Evolutionary conservation across 2,329 filamentous ascomycete species (phyloP), one percentile per base, ranked within the genome.

Genomic region (Botryotinia globosa): DNA sequence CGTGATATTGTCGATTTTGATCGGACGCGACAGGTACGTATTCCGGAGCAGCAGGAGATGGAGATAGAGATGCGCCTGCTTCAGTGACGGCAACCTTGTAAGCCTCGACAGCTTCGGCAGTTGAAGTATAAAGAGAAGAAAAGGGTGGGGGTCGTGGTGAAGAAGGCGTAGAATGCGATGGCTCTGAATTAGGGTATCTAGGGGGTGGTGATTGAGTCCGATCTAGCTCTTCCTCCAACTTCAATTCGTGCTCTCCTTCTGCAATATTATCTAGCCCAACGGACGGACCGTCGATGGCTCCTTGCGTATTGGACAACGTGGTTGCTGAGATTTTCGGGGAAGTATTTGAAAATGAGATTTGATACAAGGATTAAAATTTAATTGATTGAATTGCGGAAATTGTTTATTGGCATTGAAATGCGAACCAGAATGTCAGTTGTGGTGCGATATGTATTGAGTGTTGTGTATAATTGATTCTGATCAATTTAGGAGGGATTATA

Each of bases 1-100:
- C 64, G 39, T 76, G 74, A 44, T 75, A 44, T 71, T 73, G 67
- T 39, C 74, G 73, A 22, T 34, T 25, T 44, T 83, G 82, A 73
- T 81, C 81, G 14, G 83, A 79, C 62, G 82, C 81, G 69, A 82
- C 78, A 32, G 84, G 82, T 74, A 85, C 84, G 83, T 90, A 90
- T 37, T 87, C 87, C 75, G 88, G 88, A 74, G 85, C 85, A 82
- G 90, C 89, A 37, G 87, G 87, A 75, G 88, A 88, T 59, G 87
- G 87, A 72, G 79, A 79, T 54, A 79, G 72, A 71, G 77, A 79
- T 76, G 77, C 77, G 74, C 80, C 77, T 69, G 76, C 79, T 81
- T 83, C 82, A 74, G 80, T 81, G 72, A 81, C 80, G 56, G 78
- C 77, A 65, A 76, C 75, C 69, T 81, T 81, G 80, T 83, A 81